phyloP scores from a whole-genome alignment of 208 protist genomes.

The Leishmania major region DNA sequence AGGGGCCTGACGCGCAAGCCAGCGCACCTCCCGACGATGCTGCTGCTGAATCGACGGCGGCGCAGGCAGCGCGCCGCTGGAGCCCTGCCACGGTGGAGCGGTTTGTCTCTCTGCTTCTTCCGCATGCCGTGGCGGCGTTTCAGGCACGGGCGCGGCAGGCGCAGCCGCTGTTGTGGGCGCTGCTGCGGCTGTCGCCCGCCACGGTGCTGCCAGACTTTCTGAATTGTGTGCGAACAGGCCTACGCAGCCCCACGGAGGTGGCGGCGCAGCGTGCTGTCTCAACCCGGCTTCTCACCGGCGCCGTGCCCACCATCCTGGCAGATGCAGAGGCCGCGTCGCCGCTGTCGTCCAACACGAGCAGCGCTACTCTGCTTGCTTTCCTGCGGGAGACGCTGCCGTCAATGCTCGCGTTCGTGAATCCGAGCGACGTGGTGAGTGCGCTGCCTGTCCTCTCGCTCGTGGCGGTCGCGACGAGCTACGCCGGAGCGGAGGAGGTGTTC shows the following conservation, averaged over 20 bases:
- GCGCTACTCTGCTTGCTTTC: slow-evolving; percentile 35
- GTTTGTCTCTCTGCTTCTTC: slow-evolving; percentile 56
- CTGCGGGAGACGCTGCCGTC: slow-evolving; percentile 29
- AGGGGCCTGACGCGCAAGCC: background rate
- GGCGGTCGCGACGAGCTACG: slow-evolving; percentile 27
- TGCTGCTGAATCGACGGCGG: background rate
- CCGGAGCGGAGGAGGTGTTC: background rate
- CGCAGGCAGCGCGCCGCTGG: slow-evolving; percentile 35
- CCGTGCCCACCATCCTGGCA: slow-evolving; percentile 24
- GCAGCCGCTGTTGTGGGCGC: slow-evolving; percentile 28
- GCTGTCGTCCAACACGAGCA: slow-evolving; percentile 17
- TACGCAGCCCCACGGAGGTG: slow-evolving; percentile 39
- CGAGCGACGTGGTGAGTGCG: slow-evolving; percentile 23
- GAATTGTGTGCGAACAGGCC: slow-evolving; percentile 34
- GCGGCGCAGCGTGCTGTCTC: slow-evolving; percentile 33
- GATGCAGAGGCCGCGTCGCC: slow-evolving; percentile 11
- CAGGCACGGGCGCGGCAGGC: slow-evolving; percentile 31
- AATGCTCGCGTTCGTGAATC: slow-evolving; percentile 38
- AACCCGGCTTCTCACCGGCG: slow-evolving; percentile 33
- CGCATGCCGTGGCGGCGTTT: slow-evolving; percentile 40
- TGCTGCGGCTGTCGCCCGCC: slow-evolving; percentile 48
- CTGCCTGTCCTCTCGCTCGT: slow-evolving; percentile 17
- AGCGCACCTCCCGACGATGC: background rate
- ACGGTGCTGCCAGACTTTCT: slow-evolving; percentile 36
- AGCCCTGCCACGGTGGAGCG: slow-evolving; percentile 36